Evolutionary conservation across 1,284 basidiomycete genomes (phyloP).

Genomic region (Erythrobasidium hasegawianum): DNA sequence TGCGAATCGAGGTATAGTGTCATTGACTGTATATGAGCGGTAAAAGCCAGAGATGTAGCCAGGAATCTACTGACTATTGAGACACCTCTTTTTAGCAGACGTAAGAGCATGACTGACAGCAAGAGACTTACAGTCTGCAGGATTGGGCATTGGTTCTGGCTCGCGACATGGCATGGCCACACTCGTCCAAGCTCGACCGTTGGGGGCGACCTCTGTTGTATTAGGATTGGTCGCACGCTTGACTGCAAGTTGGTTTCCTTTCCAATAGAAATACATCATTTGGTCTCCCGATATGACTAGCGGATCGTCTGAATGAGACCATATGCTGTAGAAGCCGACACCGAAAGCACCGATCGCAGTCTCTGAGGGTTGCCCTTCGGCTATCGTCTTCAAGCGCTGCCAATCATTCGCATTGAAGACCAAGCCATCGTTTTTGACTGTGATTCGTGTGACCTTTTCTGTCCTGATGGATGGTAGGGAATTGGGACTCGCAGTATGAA

Average conservation of each 20-base stretch:
- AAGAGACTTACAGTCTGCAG: constrained; percentile 44
- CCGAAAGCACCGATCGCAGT: constrained; percentile 82
- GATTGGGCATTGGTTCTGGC: constrained; percentile 71
- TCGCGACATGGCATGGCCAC: constrained; percentile 89
- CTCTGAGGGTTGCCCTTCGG: constrained; percentile 76
- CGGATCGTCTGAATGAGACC: constrained; percentile 64
- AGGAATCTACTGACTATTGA: constrained; percentile 71
- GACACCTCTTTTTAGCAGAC: no score
- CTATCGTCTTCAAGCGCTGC: constrained; percentile 50
- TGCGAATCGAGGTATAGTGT: constrained; percentile 75
- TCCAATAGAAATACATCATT: constrained; percentile 75
- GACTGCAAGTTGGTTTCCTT: constrained; percentile 61
- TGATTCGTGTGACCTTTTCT: constrained; percentile 50
- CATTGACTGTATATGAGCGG: constrained; percentile 72
- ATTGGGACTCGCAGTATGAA: constrained; percentile 50
- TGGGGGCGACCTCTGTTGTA: constrained; percentile 13
- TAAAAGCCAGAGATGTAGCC: constrained; percentile 90
- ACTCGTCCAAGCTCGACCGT: constrained; percentile 66
- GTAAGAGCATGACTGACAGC: no score
- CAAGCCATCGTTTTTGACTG: constrained; percentile 83
- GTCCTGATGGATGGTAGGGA: constrained; percentile 35
- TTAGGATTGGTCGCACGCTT: constrained; percentile 36
- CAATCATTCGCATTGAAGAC: constrained; percentile 63
- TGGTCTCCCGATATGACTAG: constrained; percentile 83
- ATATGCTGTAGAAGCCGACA: constrained; percentile 48